These are phyloP conservation scores for Sugiyamaella novakii DNA, from an alignment of 1,139 yeast genomes.

Conservation along the genomic window DNA sequence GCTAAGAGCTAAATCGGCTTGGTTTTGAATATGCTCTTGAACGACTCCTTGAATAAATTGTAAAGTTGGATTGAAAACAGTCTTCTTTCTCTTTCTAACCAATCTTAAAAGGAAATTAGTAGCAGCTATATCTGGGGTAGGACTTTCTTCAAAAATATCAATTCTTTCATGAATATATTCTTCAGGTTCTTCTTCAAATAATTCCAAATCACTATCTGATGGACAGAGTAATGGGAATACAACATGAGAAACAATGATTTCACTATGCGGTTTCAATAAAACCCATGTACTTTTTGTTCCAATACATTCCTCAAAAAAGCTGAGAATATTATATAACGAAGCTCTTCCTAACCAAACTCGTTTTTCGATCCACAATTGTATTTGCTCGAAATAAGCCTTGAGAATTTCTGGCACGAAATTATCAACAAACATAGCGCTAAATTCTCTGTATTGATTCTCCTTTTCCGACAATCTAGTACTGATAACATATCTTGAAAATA, in stretches of 20 bases:
- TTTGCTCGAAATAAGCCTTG: conserved; percentile 60
- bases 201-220: conserved; percentile 65
- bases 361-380: conserved; percentile 71
- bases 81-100: conserved; percentile 60
- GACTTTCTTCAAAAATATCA: conserved; percentile 71
- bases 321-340: conserved; percentile 65
- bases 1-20: conserved; percentile 59
- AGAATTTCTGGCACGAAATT: conserved; percentile 76
- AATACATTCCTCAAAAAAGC: conserved; percentile 71
- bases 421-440: conserved; percentile 39
- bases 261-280: conserved; percentile 68
- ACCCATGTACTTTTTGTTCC: conserved; percentile 71
- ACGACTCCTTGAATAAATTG: conserved; percentile 65
- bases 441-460: conserved; percentile 39
- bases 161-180: conserved; percentile 83
- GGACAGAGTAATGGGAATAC: conserved; percentile 80
- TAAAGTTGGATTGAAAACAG: conserved; percentile 64
- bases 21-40: conserved; percentile 45
- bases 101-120: conserved; percentile 73
- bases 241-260: conserved; percentile 66
- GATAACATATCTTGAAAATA: conserved; percentile 75
- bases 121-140: conserved; percentile 81
- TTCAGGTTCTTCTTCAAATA: conserved; percentile 85
- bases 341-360: conserved; percentile 70
- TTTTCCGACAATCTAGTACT: conserved; percentile 37